A percentile compares a stretch with the other conserved stretches of the same genome.
phyloP scores from a whole-genome alignment of 1,284 basidiomycete genomes.

The Amylostereum areolatum region DNA sequence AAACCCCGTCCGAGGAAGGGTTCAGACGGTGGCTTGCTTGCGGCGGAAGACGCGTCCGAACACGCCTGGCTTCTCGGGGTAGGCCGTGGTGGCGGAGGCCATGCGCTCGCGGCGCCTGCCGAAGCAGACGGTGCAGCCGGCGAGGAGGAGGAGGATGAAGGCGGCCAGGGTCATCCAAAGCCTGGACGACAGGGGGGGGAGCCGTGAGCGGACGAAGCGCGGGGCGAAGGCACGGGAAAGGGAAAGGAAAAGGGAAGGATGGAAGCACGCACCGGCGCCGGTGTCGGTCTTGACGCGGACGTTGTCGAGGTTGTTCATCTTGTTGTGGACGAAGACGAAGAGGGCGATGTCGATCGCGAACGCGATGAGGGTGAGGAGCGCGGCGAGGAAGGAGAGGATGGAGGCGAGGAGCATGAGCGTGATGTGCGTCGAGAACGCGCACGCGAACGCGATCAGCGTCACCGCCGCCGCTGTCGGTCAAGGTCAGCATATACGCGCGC shows the following conservation, averaged over 20 bases:
- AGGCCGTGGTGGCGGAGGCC: conserved; percentile 26
- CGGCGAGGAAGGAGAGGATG: conserved; percentile 60
- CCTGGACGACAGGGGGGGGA: conserved; percentile 31
- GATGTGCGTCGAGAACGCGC: conserved; percentile 59
- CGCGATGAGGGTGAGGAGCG: conserved; percentile 57
- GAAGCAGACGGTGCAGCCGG: conserved; percentile 64
- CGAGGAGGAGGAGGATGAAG: conserved; percentile 56
- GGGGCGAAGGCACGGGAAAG: conserved; percentile 4
- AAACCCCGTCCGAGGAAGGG: neutral
- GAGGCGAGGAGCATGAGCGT: conserved; percentile 54
- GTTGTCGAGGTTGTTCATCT: conserved; percentile 42
- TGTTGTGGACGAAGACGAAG: conserved; percentile 51
- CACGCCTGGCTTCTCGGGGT: conserved; percentile 7
- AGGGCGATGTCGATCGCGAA: conserved; percentile 74
- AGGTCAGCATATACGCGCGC: conserved; percentile 1
- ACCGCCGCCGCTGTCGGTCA: conserved; percentile 47
- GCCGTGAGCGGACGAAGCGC: neutral
- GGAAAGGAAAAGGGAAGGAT: neutral
- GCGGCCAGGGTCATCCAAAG: conserved; percentile 73
- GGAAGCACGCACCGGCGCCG: conserved; percentile 45
- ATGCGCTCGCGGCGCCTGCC: conserved; percentile 51
- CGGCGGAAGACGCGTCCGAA: conserved; percentile 3
- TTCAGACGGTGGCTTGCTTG: neutral
- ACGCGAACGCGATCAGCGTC: conserved; percentile 55
- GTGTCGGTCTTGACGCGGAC: conserved; percentile 40